A percentile compares a stretch with the other conserved stretches of the same genome.
Evolutionary conservation across 176 grass and related monocot genomes (phyloP).

Genomic region (Oryza punctata): DNA sequence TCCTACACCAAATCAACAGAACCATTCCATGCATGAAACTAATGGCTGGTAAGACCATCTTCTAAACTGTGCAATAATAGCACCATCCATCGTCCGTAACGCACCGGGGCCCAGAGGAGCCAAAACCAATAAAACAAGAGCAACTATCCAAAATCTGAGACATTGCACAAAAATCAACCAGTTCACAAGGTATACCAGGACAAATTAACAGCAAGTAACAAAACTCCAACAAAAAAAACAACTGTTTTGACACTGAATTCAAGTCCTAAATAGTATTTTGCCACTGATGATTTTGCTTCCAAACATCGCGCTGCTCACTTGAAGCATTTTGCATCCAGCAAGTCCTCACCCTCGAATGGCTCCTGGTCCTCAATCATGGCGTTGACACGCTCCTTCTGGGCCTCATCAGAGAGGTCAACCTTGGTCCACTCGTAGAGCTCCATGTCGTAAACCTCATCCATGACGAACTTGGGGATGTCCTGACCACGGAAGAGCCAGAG

Average conservation of each 20-base stretch:
- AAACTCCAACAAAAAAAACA: slow-evolving; percentile 34
- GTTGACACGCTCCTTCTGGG: slow-evolving; percentile 72
- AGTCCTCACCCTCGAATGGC: slow-evolving; percentile 76
- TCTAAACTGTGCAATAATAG: neutral
- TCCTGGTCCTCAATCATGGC: slow-evolving; percentile 97
- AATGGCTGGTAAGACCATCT: too few relatives aligned
- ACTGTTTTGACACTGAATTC: slow-evolving; percentile 13
- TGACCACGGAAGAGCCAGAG: slow-evolving; percentile 96
- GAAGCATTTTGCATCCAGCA: slow-evolving; percentile 97
- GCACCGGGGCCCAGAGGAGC: too few relatives aligned
- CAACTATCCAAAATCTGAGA: slow-evolving; percentile 3
- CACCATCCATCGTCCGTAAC: neutral
- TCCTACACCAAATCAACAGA: too few relatives aligned
- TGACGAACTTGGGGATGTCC: slow-evolving; percentile 87
- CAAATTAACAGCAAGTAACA: slow-evolving; percentile 42
- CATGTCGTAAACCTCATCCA: slow-evolving; percentile 96
- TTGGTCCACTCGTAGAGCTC: slow-evolving; percentile 93
- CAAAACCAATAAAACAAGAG: neutral
- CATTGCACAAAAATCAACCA: slow-evolving; percentile 29
- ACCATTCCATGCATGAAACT: too few relatives aligned
- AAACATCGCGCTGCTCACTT: slow-evolving; percentile 50
- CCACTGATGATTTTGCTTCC: too few relatives aligned
- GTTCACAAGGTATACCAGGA: slow-evolving; percentile 31
- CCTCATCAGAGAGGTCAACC: slow-evolving; percentile 73
- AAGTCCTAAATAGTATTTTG: slow-evolving; percentile 26